Evolutionary conservation across 1,284 basidiomycete genomes (phyloP), one percentile per base, ranked within the genome.

Genomic region (Anthracocystis walkeri): DNA sequence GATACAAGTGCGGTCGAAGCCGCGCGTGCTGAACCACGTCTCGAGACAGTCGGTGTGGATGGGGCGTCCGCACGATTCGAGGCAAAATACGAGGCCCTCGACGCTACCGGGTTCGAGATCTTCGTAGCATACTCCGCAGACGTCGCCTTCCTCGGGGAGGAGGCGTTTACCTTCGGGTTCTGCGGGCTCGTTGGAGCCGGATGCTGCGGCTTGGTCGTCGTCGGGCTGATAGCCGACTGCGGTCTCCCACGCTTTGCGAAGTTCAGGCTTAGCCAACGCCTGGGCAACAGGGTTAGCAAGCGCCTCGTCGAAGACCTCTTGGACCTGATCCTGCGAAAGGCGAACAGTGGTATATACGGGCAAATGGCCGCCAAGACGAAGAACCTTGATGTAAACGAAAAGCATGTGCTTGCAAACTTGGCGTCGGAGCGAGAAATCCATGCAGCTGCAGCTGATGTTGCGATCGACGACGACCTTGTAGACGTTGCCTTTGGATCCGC

Each of bases 91-190:
- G 48, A 75, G 65, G 2, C 65, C 68, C 29, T 71, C 68, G 21
- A 48, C 27, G 64, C 60, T 62, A 16, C 64, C 73, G 8, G 64
- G 44, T 10, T 71, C 68, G 4, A 75, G 61, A 27, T 71, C 73
- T 40, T 75, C 73, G 60, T 71, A 75, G 49, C 73, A 75, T 7
- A 75, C 68, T 52, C 68, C 68, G 54, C 73, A 75, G 12, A 68
- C 60, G 29, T 75, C 73, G 46, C 68, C 73, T 49, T 71, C 68
- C 3, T 31, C 52, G 2, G 73, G 73, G 6, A 75, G 33, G 29
- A 75, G 35, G 6, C 65, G 57, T 46, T 70, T 75, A 21, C 73
- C 68, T 3, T n/a, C 40, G 2, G 35, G 46, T 2, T 20, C 29
- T 11, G 35, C 4, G 14, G 33, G 25, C 2, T 52, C 40, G 20